A percentile compares a stretch with the other conserved stretches of the same genome.
phyloP scores from a whole-genome alignment of 2,329 filamentous ascomycete species.

The Xylariaceae sp. region DNA sequence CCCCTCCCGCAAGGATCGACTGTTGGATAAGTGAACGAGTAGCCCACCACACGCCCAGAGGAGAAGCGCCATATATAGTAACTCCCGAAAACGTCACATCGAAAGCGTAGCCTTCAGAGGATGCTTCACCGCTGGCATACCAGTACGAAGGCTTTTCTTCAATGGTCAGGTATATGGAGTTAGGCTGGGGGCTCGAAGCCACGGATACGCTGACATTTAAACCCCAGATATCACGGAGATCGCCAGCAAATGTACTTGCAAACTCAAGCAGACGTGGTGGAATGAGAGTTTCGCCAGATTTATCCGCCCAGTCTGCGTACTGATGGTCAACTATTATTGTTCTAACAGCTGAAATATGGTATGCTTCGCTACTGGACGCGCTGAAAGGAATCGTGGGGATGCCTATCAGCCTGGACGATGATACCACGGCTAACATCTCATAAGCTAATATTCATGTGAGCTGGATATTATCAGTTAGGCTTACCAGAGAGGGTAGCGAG shows the following conservation, averaged over 20 bases:
- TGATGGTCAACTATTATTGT: slow-evolving; percentile 53
- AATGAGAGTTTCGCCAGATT: slow-evolving; percentile 56
- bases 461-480: slow-evolving; percentile 16
- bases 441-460: slow-evolving; percentile 13
- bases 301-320: slow-evolving; percentile 51
- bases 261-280: slow-evolving; percentile 58
- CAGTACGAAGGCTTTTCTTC: slow-evolving; percentile 49
- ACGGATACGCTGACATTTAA: slow-evolving; percentile 40
- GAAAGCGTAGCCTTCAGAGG: slow-evolving; percentile 58
- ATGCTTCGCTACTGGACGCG: slow-evolving; percentile 33
- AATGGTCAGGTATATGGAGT: slow-evolving; percentile 55
- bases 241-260: slow-evolving; percentile 52
- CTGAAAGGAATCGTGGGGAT: slow-evolving; percentile 48
- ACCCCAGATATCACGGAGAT: slow-evolving; percentile 41
- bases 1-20: slow-evolving; percentile 48
- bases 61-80: slow-evolving; percentile 58
- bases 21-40: slow-evolving; percentile 62
- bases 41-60: slow-evolving; percentile 64
- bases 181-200: slow-evolving; percentile 27
- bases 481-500: slow-evolving; percentile 27
- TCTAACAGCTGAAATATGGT: slow-evolving; percentile 38
- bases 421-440: slow-evolving; percentile 23
- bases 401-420: slow-evolving; percentile 34
- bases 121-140: slow-evolving; percentile 53
- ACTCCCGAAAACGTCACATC: slow-evolving; percentile 49